Percentiles rank a stretch among this genome's conserved stretches.
These are phyloP conservation scores for Xylariales sp. DNA, from an alignment of 2,329 filamentous ascomycete species.

Conservation along the genomic window DNA sequence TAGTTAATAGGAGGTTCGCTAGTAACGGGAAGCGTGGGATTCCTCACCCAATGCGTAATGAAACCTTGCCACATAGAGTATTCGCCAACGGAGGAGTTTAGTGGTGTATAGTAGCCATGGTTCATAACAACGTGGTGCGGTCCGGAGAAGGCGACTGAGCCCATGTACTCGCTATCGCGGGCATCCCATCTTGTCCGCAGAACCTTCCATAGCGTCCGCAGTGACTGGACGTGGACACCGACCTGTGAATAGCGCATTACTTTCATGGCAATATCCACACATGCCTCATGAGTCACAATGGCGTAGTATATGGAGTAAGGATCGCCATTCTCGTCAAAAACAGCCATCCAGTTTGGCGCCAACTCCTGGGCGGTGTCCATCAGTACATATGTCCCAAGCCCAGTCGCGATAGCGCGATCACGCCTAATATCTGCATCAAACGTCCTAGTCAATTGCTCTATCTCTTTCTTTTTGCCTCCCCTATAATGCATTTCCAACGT, in stretches of 20 bases:
- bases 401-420: constrained; percentile 8
- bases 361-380: constrained; percentile 4
- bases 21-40: background rate
- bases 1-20: background rate
- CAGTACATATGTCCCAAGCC: background rate
- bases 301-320: constrained; percentile 11
- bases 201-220: constrained; percentile 17
- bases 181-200: constrained; percentile 16
- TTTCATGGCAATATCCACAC: constrained; percentile 14
- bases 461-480: constrained; percentile 13
- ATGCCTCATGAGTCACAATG: constrained; percentile 15
- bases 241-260: constrained; percentile 11
- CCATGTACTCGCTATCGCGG: constrained; percentile 13
- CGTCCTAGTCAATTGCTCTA: constrained; percentile 1
- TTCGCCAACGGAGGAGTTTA: background rate
- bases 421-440: constrained; percentile 11
- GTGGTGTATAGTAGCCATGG: constrained; percentile 12
- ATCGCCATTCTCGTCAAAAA: constrained; percentile 8
- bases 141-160: constrained; percentile 6
- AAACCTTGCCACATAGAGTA: constrained; percentile 1
- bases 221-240: constrained; percentile 11
- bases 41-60: constrained; percentile 8
- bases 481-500: constrained; percentile 13
- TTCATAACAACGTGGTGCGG: constrained; percentile 9
- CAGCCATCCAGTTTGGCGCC: constrained; percentile 8